Conservation (phyloP, 2,329 filamentous ascomycete genomes). For the Chalaropsis thielavioides region DNA sequence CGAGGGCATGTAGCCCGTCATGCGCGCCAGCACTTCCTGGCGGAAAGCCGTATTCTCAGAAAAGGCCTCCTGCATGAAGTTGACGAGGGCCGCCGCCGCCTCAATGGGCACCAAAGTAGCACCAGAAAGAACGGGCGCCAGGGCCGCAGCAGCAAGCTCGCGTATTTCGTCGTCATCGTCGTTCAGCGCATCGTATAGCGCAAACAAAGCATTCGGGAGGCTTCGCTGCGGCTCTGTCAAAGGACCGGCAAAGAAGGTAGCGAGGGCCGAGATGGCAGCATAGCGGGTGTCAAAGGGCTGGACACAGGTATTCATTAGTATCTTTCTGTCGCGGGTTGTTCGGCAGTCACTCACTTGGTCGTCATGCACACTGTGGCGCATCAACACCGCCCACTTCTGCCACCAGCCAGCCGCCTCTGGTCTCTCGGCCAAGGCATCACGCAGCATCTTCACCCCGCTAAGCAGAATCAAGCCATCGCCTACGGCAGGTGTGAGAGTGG, state of each 20-base stretch:
- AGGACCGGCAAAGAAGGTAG: conserved; percentile 31
- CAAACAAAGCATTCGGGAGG: conserved; percentile 44
- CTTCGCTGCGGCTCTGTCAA: conserved; percentile 19
- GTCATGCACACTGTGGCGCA: conserved; percentile 34
- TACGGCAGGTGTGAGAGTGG: conserved; percentile 11
- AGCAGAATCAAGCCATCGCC: conserved; percentile 13
- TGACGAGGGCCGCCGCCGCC: conserved; percentile 32
- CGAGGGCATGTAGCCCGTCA: conserved; percentile 23
- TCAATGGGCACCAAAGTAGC: conserved; percentile 33
- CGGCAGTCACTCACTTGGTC: conserved; percentile 30
- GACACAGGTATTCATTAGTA: not conserved
- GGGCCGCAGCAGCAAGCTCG: conserved; percentile 42
- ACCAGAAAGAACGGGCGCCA: conserved; percentile 31
- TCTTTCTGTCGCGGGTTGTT: not conserved
- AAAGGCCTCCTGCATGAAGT: conserved; percentile 29
- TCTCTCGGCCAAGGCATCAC: conserved; percentile 8
- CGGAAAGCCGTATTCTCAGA: conserved; percentile 27
- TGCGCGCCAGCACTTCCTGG: conserved; percentile 29
- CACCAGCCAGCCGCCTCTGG: conserved; percentile 17
- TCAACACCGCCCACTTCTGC: conserved; percentile 35
- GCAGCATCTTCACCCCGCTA: conserved; percentile 16
- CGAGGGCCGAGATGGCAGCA: conserved; percentile 42
- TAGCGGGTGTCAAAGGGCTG: conserved; percentile 52
- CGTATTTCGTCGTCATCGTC: conserved; percentile 90
- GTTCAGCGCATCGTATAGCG: conserved; percentile 61